Evolutionary conservation across 1,284 basidiomycete genomes (phyloP), one percentile per base, ranked within the genome.

Genomic region (Leccinum fallax): DNA sequence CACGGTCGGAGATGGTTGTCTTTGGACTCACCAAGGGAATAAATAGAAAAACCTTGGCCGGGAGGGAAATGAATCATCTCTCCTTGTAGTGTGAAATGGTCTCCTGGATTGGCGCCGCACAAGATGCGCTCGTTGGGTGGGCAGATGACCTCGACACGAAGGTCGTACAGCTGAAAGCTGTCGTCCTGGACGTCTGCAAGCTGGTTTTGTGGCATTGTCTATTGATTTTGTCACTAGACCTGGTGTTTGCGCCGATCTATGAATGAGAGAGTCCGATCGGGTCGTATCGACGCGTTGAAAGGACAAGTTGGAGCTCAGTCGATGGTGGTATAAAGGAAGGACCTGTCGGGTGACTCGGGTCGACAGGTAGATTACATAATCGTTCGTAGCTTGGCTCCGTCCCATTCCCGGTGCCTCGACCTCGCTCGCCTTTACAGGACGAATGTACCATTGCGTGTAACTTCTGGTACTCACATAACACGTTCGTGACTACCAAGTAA

Each of bases 1-100:
- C 9, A 53, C 16, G 16, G 10, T 24, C 34, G 16, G 19, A 28
- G 28, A 51, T 26, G 24, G 6, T 13, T 13, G 5, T 30, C 11
- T n/a, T 7, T 19, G 8, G 4, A 67, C 76, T 55, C 63, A 87
- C 87, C 77, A 11, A 88, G 74, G 0, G 87, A 88, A 68, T 88
- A 88, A 38, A 89, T 86, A 0, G 87, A 88, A 65, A 88, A 81
- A 1, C 85, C 86, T 67, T 87, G 86, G 1, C 78, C 81, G 0
- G 81, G 80, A 11, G 87, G 87, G 2, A 88, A 78, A 65, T 79
- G 67, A 26, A 88, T 65, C 81, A 87, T 84, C 70, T 88, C 87
- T 1, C 86, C 86, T 65, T 85, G 75, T 5, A 89, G 75, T 2
- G 75, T 81, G 69, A 89, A 88, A 68, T 83, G 74, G 69, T 89